phyloP scores from a whole-genome alignment of 2,329 filamentous ascomycete genomes.

The Passalora sequoiae region DNA sequence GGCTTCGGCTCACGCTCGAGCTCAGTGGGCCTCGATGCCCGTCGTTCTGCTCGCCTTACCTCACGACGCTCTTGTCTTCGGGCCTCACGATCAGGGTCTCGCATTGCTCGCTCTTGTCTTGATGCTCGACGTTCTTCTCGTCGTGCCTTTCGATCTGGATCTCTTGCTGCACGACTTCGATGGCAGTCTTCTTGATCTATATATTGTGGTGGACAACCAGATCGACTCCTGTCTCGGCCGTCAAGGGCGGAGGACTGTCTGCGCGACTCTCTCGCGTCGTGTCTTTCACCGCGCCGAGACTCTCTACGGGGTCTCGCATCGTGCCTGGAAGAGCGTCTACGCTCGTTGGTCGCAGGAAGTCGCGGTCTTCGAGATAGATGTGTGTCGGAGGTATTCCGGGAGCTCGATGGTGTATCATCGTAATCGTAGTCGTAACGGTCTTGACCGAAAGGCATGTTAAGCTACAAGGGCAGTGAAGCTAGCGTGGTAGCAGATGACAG shows the following conservation, averaged over 20 bases:
- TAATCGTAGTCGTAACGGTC: no score
- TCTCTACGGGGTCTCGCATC: background rate
- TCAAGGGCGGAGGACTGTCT: background rate
- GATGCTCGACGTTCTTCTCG: slow-evolving; percentile 1
- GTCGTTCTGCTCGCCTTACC: slow-evolving; percentile 6
- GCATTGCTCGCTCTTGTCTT: slow-evolving; percentile 1
- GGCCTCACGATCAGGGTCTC: slow-evolving; percentile 6
- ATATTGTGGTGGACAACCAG: background rate
- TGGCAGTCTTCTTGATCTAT: background rate
- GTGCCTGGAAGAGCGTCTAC: background rate
- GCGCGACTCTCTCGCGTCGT: background rate
- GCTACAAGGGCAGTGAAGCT: no score
- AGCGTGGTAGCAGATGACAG: no score
- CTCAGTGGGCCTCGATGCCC: background rate
- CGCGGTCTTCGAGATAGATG: background rate
- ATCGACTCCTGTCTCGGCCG: background rate
- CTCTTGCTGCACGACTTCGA: background rate
- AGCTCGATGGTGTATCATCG: no score
- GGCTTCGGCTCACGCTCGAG: background rate
- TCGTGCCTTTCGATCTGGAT: background rate
- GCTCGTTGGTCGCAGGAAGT: background rate
- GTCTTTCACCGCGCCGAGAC: background rate
- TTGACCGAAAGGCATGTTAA: no score
- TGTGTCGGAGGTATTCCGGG: background rate
- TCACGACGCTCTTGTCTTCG: slow-evolving; percentile 5